A percentile compares a stretch with the other conserved stretches of the same genome.
Evolutionary conservation across 2,329 filamentous ascomycete genomes (phyloP).

Genomic region (Sphaceloma murrayae): DNA sequence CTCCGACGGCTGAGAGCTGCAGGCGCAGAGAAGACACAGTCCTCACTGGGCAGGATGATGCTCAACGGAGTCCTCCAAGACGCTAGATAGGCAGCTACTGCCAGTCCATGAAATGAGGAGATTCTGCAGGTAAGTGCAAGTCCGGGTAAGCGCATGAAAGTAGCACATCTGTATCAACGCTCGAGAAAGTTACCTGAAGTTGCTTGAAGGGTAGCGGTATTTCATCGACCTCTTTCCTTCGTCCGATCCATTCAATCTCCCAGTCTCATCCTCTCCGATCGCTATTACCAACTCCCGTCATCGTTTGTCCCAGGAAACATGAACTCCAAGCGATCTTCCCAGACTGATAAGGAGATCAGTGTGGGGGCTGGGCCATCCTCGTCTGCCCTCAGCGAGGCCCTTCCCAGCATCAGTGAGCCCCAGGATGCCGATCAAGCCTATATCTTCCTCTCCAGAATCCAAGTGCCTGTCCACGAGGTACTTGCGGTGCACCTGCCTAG

Average conservation of each 20-base stretch:
- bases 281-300: neutral
- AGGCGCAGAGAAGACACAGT: too few species aligned
- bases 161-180: too few species aligned
- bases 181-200: too few species aligned
- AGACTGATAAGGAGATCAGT: conserved; percentile 2
- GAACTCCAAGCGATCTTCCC: conserved; percentile 11
- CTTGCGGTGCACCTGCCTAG: conserved; percentile 30
- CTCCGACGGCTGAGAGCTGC: too few species aligned
- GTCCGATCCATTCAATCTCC: neutral
- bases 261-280: neutral
- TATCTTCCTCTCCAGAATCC: conserved; percentile 8
- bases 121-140: too few species aligned
- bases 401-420: neutral
- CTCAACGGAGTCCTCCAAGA: too few species aligned
- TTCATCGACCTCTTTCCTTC: too few species aligned
- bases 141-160: too few species aligned
- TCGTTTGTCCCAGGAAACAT: neutral
- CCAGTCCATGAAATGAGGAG: too few species aligned
- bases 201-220: too few species aligned
- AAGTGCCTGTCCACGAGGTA: conserved; percentile 20
- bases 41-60: too few species aligned
- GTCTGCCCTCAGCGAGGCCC: neutral
- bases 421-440: conserved; percentile 15
- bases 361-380: conserved; percentile 3
- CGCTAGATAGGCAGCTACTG: too few species aligned